Evolutionary conservation across 345 rosid species (phyloP).

Genomic region (Aurinia saxatilis): DNA sequence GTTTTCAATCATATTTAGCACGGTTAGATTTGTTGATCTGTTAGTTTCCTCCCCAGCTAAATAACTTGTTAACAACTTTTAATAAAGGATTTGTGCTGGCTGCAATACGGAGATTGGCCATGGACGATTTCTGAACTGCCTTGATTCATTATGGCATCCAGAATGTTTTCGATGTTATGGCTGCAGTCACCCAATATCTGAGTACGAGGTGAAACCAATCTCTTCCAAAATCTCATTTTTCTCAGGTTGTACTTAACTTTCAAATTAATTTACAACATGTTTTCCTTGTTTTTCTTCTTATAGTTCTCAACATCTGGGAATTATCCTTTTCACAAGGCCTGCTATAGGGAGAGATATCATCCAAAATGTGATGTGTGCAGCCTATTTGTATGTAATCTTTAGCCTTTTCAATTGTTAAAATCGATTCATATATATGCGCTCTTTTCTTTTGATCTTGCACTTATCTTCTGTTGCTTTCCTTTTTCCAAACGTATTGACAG

Average conservation of each 20-base stretch:
- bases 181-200: conserved; percentile 78
- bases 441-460: not conserved
- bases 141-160: conserved; percentile 87
- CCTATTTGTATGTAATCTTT: conserved; percentile 56
- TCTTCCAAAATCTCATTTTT: not conserved
- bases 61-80: conserved; percentile 3
- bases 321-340: conserved; percentile 75
- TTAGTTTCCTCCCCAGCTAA: not conserved
- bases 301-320: conserved; percentile 84
- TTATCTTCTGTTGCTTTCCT: conserved; percentile 13
- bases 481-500: conserved; percentile 42
- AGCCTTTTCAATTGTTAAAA: not conserved
- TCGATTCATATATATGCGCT: not conserved
- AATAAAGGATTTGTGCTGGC: conserved; percentile 84
- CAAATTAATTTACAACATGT: not conserved
- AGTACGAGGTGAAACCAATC: conserved; percentile 61
- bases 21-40: not conserved
- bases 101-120: conserved; percentile 85
- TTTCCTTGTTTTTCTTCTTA: conserved; percentile 12
- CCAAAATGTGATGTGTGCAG: conserved; percentile 98
- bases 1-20: conserved; percentile 28
- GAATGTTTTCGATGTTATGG: conserved; percentile 81
- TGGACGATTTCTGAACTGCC: conserved; percentile 80
- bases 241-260: not conserved
- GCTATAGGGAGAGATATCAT: conserved; percentile 81